phyloP scores from a whole-genome alignment of 2,329 filamentous ascomycete species.

The Pseudocercospora fuligena region DNA sequence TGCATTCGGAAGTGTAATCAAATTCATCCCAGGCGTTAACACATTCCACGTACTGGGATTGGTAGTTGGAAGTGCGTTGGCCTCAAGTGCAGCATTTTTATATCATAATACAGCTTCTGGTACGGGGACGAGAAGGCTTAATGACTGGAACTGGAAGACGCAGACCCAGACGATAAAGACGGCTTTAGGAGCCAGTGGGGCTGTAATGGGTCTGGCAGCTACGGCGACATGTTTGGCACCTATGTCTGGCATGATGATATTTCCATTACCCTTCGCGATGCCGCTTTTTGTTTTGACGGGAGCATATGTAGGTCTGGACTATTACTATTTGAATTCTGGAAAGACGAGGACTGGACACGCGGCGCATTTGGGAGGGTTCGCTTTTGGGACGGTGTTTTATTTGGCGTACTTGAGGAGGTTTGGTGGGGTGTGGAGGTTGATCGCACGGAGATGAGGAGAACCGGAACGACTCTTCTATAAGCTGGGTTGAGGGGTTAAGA shows the following conservation, averaged over 20 bases:
- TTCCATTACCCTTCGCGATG: conserved; percentile 45
- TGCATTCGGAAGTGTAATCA: conserved; percentile 44
- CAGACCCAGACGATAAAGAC: background rate
- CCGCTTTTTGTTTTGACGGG: conserved; percentile 47
- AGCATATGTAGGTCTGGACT: conserved; percentile 46
- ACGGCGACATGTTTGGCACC: conserved; percentile 48
- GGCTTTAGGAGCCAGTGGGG: conserved; percentile 47
- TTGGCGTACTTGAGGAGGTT: conserved; percentile 32
- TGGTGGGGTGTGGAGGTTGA: conserved; percentile 29
- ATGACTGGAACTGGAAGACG: background rate
- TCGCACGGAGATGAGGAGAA: background rate
- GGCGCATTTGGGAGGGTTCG: conserved; percentile 52
- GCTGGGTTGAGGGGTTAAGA: no score
- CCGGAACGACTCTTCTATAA: no score
- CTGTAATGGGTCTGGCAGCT: conserved; percentile 47
- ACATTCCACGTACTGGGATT: conserved; percentile 32
- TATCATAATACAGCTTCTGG: conserved; percentile 28
- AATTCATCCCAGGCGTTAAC: conserved; percentile 37
- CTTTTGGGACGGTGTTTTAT: conserved; percentile 45
- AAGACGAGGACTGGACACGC: conserved; percentile 44
- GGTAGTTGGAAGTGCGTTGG: conserved; percentile 34
- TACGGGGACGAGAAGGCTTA: no score
- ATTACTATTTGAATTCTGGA: conserved; percentile 43
- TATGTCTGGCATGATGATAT: conserved; percentile 38
- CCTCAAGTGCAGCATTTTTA: conserved; percentile 33